phyloP scores from a whole-genome alignment of 306 rosid genomes.

The Lathyrus tuberosus region DNA sequence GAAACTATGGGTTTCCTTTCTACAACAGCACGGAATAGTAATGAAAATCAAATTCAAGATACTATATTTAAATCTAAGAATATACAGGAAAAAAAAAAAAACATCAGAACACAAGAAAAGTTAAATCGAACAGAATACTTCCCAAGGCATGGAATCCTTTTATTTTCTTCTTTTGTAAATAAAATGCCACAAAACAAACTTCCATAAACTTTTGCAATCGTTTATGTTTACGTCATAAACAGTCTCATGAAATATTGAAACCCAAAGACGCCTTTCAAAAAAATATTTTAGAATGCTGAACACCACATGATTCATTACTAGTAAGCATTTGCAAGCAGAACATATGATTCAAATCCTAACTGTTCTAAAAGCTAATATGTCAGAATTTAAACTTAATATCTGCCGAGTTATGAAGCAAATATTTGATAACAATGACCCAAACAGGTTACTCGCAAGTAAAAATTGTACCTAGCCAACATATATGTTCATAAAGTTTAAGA shows the following conservation, averaged over 20 bases:
- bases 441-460: background rate
- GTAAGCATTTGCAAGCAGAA: constrained; percentile 17
- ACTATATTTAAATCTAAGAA: background rate
- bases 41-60: constrained; percentile 15
- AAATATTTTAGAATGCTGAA: constrained; percentile 23
- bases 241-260: background rate
- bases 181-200: constrained; percentile 18
- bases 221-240: constrained; percentile 16
- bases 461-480: background rate
- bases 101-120: constrained; percentile 1
- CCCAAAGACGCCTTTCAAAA: constrained; percentile 22
- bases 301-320: constrained; percentile 16
- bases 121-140: constrained; percentile 18
- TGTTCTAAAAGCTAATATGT: background rate
- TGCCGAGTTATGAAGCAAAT: background rate
- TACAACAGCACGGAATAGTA: background rate
- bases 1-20: constrained; percentile 6
- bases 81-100: background rate
- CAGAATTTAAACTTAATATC: constrained; percentile 14
- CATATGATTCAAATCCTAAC: constrained; percentile 20
- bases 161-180: constrained; percentile 21
- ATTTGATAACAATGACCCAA: constrained; percentile 16
- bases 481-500: constrained; percentile 4
- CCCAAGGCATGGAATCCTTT: constrained; percentile 21
- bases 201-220: constrained; percentile 23